Percentiles rank a stretch among this genome's conserved stretches.
Evolutionary conservation across 2,329 filamentous ascomycete species (phyloP).

Genomic region (Thelonectria blattea): DNA sequence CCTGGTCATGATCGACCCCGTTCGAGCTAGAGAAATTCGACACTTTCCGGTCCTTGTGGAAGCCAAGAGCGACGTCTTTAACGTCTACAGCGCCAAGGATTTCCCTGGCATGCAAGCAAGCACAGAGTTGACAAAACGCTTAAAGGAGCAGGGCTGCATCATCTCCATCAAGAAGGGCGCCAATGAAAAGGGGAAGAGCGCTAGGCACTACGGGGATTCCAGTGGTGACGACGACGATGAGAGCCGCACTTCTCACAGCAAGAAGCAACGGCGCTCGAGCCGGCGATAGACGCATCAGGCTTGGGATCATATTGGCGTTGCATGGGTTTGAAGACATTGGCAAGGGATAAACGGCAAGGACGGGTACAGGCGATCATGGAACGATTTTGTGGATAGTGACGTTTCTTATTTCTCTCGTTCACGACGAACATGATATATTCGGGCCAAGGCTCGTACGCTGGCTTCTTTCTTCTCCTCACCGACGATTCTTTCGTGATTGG

Average conservation of each 20-base stretch:
- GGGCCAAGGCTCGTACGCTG: not conserved
- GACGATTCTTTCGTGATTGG: not conserved
- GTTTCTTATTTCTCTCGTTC: not conserved
- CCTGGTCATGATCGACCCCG: conserved; percentile 73
- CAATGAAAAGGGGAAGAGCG: conserved; percentile 64
- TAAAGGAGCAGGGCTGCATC: conserved; percentile 81
- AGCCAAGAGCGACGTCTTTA: conserved; percentile 72
- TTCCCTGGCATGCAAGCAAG: conserved; percentile 85
- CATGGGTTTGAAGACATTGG: conserved; percentile 12
- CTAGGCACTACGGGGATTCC: conserved; percentile 49
- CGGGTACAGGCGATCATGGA: conserved; percentile 14
- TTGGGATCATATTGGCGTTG: conserved; percentile 25
- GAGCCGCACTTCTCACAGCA: conserved; percentile 29
- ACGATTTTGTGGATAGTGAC: not conserved
- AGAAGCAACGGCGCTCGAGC: conserved; percentile 31
- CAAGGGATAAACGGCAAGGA: conserved; percentile 22
- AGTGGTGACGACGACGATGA: conserved; percentile 51
- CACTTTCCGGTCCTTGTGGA: conserved; percentile 58
- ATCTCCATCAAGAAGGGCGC: conserved; percentile 84
- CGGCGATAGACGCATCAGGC: conserved; percentile 21
- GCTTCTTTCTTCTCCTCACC: conserved; percentile 1
- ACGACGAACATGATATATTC: conserved; percentile 5
- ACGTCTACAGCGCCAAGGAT: conserved; percentile 83
- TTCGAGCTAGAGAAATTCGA: conserved; percentile 52
- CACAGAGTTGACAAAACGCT: conserved; percentile 72